Evolutionary conservation across 257 asterid species (phyloP).

Genomic region (Craterostigma plantagineum): DNA sequence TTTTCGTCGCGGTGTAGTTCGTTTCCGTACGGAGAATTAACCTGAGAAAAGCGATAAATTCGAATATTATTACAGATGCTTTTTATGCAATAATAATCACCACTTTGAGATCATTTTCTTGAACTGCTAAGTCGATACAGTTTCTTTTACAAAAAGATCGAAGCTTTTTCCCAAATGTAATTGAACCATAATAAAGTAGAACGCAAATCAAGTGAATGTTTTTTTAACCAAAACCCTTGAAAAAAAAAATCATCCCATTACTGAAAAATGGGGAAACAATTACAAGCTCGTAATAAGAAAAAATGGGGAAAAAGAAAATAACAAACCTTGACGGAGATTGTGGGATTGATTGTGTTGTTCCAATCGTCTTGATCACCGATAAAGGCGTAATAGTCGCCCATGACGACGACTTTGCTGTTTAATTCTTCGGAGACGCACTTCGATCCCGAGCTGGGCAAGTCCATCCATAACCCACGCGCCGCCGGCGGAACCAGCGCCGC

Average conservation of each 20-base stretch:
- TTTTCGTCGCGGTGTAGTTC: slow-evolving; percentile 44
- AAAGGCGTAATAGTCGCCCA: slow-evolving; percentile 36
- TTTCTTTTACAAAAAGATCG: too few species aligned
- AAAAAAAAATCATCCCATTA: too few species aligned
- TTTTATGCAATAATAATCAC: too few species aligned
- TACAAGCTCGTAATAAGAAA: not conserved
- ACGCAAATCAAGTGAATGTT: not conserved
- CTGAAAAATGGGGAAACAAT: not conserved
- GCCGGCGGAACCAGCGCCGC: slow-evolving; percentile 18
- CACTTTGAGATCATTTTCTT: too few species aligned
- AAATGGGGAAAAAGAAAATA: not conserved
- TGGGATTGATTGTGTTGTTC: slow-evolving; percentile 24
- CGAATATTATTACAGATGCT: not conserved
- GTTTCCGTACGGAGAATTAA: slow-evolving; percentile 71
- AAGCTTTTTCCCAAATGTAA: not conserved
- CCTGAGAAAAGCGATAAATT: slow-evolving; percentile 21
- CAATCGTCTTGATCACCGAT: slow-evolving; percentile 27
- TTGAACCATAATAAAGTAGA: not conserved
- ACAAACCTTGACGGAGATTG: slow-evolving; percentile 53
- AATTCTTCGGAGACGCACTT: slow-evolving; percentile 70
- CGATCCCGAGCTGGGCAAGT: slow-evolving; percentile 31
- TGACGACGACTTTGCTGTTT: slow-evolving; percentile 39
- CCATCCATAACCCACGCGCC: slow-evolving; percentile 48
- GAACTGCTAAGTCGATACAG: too few species aligned
- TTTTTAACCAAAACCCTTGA: too few species aligned